Percentiles rank a stretch among this genome's conserved stretches.
phyloP scores from a whole-genome alignment of 495 filamentous ascomycete genomes.

The Penicillium manginii region DNA sequence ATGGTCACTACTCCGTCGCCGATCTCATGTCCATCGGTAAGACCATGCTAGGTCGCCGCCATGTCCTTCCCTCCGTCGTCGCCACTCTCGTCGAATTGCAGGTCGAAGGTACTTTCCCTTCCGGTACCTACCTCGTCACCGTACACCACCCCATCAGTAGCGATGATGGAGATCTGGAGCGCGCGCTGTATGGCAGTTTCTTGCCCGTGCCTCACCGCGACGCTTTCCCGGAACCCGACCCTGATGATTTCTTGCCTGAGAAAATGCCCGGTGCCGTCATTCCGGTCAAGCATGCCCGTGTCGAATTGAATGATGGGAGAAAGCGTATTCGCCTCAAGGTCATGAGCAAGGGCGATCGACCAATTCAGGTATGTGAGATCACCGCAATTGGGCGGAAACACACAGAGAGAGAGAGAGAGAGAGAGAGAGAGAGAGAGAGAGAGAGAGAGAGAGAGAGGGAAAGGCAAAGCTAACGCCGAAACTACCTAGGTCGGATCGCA shows the following conservation, averaged over 20 bases:
- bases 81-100: constrained; percentile 79
- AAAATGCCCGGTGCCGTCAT: constrained; percentile 82
- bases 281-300: constrained; percentile 62
- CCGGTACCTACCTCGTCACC: constrained; percentile 92
- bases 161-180: constrained; percentile 84
- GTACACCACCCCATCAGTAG: constrained; percentile 87
- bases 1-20: constrained; percentile 90
- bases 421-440: no score
- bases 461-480: constrained; percentile 5
- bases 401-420: no score
- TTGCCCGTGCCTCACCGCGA: constrained; percentile 74
- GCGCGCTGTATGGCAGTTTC: constrained; percentile 91
- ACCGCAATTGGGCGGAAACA: neutral
- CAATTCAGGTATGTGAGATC: constrained; percentile 69
- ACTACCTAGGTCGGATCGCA: constrained; percentile 79
- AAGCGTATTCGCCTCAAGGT: constrained; percentile 75
- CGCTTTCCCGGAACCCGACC: constrained; percentile 65
- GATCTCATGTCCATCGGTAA: constrained; percentile 92
- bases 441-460: no score
- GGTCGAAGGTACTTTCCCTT: constrained; percentile 92
- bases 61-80: constrained; percentile 84
- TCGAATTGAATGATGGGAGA: constrained; percentile 75
- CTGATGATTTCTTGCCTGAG: constrained; percentile 62
- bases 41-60: constrained; percentile 90
- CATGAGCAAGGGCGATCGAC: constrained; percentile 86